Conservation (phyloP, 345 rosid genomes). For the Aquilaria malaccensis region DNA sequence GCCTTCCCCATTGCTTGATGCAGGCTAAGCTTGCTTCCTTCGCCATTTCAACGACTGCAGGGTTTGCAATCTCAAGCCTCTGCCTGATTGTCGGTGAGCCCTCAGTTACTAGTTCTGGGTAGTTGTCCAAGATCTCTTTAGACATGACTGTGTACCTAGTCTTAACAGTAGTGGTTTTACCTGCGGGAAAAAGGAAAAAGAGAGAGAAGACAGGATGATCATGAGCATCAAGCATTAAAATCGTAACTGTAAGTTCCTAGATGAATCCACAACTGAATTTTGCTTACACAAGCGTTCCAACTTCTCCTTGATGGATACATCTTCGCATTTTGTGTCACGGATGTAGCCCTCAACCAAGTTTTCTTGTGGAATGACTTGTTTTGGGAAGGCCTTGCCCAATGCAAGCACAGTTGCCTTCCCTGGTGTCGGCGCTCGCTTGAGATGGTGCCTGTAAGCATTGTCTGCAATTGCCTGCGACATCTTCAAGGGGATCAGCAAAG, state of each 20-base stretch:
- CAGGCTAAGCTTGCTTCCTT: conserved; percentile 64
- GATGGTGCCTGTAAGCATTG: conserved; percentile 20
- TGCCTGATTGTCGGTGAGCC: conserved; percentile 79
- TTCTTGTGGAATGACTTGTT: conserved; percentile 75
- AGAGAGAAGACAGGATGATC: background rate
- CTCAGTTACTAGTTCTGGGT: conserved; percentile 79
- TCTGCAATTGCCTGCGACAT: conserved; percentile 33
- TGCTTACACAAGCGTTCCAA: conserved; percentile 77
- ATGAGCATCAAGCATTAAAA: too few species aligned
- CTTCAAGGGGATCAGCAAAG: conserved; percentile 16
- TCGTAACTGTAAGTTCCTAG: background rate
- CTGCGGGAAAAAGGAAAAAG: conserved; percentile 23
- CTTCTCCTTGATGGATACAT: conserved; percentile 66
- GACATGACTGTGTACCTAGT: conserved; percentile 89
- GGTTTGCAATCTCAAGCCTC: conserved; percentile 82
- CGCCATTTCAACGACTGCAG: conserved; percentile 88
- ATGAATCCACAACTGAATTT: background rate
- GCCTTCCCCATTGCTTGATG: conserved; percentile 87
- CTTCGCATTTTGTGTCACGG: conserved; percentile 80
- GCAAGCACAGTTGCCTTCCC: conserved; percentile 93
- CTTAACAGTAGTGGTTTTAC: conserved; percentile 92
- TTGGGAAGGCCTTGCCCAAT: conserved; percentile 84
- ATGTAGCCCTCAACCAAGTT: conserved; percentile 82
- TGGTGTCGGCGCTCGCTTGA: conserved; percentile 44
- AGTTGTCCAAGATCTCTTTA: conserved; percentile 63